Conservation (phyloP, 2,329 filamentous ascomycete species). For the Xylaria sp. region DNA sequence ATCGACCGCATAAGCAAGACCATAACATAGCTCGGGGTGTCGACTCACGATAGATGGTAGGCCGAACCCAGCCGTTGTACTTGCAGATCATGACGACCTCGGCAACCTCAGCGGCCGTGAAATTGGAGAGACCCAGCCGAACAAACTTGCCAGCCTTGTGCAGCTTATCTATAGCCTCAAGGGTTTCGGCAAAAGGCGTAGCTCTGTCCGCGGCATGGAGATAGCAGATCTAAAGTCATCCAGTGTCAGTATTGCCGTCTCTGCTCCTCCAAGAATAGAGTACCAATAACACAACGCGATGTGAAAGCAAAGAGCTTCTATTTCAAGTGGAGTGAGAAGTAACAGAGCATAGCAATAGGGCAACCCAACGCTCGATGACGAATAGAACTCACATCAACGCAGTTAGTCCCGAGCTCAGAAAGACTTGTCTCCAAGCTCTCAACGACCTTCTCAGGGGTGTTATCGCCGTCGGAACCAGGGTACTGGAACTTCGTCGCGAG, state of each 20-base stretch:
- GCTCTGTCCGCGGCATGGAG: conserved; percentile 76
- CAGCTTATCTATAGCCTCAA: conserved; percentile 80
- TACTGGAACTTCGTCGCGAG: conserved; percentile 82
- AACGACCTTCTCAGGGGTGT: conserved; percentile 72
- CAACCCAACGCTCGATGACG: too few relatives aligned
- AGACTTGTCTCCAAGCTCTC: conserved; percentile 75
- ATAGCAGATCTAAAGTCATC: conserved; percentile 70
- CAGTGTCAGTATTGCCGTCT: conserved; percentile 10
- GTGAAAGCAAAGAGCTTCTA: too few relatives aligned
- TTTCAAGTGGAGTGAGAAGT: background rate
- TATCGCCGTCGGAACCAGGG: conserved; percentile 67
- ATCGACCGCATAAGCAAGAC: background rate
- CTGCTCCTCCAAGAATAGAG: background rate
- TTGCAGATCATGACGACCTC: conserved; percentile 85
- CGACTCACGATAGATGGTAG: conserved; percentile 77
- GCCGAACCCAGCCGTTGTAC: conserved; percentile 82
- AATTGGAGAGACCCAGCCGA: conserved; percentile 83
- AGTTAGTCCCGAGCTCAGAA: conserved; percentile 77
- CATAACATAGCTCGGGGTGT: background rate
- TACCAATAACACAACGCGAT: background rate
- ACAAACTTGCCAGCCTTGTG: conserved; percentile 90
- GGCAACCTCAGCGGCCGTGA: conserved; percentile 86
- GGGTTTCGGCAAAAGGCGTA: conserved; percentile 81
- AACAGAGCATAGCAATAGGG: background rate
- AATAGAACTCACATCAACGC: conserved; percentile 69